These are phyloP conservation scores for Pelargonium myrrhifolium DNA, from an alignment of 441 rosid species.

Conservation along the genomic window DNA sequence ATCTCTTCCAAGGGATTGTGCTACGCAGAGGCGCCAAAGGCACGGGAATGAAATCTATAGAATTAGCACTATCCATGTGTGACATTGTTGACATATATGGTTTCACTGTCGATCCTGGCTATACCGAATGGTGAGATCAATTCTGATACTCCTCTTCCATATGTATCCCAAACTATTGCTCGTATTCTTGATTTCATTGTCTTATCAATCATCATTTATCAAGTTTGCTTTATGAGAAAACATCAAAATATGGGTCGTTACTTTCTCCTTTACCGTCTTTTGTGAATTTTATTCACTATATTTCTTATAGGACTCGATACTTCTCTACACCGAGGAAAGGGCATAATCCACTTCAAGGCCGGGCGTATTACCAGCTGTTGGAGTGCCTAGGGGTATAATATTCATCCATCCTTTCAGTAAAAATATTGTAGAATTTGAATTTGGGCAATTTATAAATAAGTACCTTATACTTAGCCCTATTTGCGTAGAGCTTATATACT, in stretches of 20 bases:
- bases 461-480: too few species aligned
- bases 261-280: not conserved
- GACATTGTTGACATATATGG: constrained; percentile 94
- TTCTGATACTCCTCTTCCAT: not conserved
- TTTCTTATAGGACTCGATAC: constrained; percentile 71
- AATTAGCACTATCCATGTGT: constrained; percentile 94
- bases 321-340: constrained; percentile 91
- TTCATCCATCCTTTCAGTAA: not conserved
- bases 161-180: not conserved
- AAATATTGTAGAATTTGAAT: not conserved
- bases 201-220: not conserved
- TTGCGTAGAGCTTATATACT: too few species aligned
- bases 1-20: constrained; percentile 97
- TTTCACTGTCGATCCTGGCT: constrained; percentile 99
- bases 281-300: constrained; percentile 2
- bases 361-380: constrained; percentile 92
- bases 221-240: not conserved
- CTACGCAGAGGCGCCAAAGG: constrained; percentile 98
- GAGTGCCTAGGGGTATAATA: constrained; percentile 84
- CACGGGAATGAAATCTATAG: constrained; percentile 96
- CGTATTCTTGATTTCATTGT: not conserved
- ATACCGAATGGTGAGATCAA: constrained; percentile 75
- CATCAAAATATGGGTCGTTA: not conserved
- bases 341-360: constrained; percentile 96
- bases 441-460: too few species aligned